A percentile compares a stretch with the other conserved stretches of the same genome.
These are phyloP conservation scores for Selaginella tamariscina DNA, from an alignment of 75 land plant genomes.

Conservation along the genomic window DNA sequence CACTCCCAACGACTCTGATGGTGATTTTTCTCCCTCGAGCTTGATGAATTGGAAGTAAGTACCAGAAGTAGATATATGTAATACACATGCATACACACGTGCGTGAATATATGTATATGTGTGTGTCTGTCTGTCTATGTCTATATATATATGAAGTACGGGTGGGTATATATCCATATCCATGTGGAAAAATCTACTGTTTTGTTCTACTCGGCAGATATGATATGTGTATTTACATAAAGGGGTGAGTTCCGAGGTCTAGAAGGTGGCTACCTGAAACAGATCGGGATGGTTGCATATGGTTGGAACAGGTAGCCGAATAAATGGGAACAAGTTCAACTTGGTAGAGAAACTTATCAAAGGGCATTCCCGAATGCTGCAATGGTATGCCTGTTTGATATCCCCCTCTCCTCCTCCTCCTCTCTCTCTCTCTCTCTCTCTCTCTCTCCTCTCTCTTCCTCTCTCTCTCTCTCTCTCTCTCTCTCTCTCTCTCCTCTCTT, in stretches of 20 bases:
- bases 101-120: too few species aligned
- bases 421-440: too few species aligned
- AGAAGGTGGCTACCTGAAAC: background rate
- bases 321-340: background rate
- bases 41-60: background rate
- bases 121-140: too few species aligned
- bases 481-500: too few species aligned
- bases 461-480: too few species aligned
- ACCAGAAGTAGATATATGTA: too few species aligned
- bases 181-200: too few species aligned
- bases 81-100: too few species aligned
- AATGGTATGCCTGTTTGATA: background rate
- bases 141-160: too few species aligned
- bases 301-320: background rate
- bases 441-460: background rate
- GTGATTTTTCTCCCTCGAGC: background rate
- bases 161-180: too few species aligned
- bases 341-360: background rate
- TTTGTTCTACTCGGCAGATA: background rate
- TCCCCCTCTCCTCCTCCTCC: too few species aligned
- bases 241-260: background rate
- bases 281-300: background rate
- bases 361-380: background rate
- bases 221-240: background rate
- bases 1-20: background rate